These are phyloP conservation scores for Multifurca ochricompacta DNA, from an alignment of 768 basidiomycete species.

Conservation along the genomic window DNA sequence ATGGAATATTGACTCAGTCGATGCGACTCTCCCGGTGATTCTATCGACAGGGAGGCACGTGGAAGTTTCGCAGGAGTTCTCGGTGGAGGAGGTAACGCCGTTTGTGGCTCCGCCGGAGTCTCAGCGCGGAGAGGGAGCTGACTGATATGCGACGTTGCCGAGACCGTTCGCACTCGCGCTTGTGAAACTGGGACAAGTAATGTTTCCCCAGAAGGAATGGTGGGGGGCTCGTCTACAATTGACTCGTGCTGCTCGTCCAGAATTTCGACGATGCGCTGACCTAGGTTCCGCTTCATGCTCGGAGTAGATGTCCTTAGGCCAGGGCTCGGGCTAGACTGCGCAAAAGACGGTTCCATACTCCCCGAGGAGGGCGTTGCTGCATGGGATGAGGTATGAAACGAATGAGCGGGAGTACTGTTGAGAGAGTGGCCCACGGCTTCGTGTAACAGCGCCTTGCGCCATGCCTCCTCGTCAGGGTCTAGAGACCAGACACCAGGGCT, in stretches of 20 bases:
- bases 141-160: conserved; percentile 30
- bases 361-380: conserved; percentile 16
- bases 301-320: conserved; percentile 6
- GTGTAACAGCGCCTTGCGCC: conserved; percentile 69
- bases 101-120: conserved; percentile 52
- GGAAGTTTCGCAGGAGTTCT: conserved; percentile 45
- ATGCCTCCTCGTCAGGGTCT: conserved; percentile 52
- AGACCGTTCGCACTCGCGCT: neutral
- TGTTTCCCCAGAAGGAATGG: neutral
- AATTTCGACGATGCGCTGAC: conserved; percentile 18
- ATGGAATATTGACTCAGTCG: conserved; percentile 15
- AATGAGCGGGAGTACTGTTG: conserved; percentile 41
- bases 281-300: conserved; percentile 19
- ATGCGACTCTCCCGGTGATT: conserved; percentile 18
- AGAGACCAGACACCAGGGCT: conserved; percentile 54
- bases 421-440: conserved; percentile 76
- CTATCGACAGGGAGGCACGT: conserved; percentile 48
- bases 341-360: conserved; percentile 24
- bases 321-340: conserved; percentile 13
- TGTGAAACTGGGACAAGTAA: neutral
- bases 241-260: conserved; percentile 16
- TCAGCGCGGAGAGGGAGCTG: conserved; percentile 51
- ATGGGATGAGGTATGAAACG: conserved; percentile 31
- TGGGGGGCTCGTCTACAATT: neutral
- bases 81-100: conserved; percentile 61